Evolutionary conservation across 441 rosid genomes (phyloP).

Genomic region (Euphorbia celastroides): DNA sequence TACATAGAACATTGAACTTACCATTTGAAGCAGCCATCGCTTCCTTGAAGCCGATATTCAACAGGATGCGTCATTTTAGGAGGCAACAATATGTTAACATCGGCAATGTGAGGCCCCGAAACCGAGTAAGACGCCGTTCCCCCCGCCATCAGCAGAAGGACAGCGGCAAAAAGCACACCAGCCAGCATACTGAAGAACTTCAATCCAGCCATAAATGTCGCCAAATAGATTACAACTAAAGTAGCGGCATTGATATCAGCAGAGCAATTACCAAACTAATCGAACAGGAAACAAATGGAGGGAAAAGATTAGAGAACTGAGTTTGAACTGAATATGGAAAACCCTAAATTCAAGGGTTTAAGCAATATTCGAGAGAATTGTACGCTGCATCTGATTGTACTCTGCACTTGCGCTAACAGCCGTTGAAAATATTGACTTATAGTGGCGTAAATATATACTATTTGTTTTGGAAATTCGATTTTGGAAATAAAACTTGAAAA

Average conservation of each 20-base stretch:
- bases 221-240: background rate
- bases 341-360: constrained; percentile 33
- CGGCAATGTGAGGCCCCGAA: constrained; percentile 86
- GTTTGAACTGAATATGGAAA: constrained; percentile 15
- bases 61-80: constrained; percentile 88
- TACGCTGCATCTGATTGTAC: background rate
- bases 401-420: background rate
- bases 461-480: background rate
- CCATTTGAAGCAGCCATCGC: constrained; percentile 99
- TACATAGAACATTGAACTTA: constrained; percentile 15
- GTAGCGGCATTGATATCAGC: constrained; percentile 1
- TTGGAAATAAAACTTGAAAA: background rate
- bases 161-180: constrained; percentile 22
- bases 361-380: constrained; percentile 7
- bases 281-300: background rate
- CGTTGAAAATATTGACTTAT: background rate
- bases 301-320: background rate
- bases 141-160: constrained; percentile 27
- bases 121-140: constrained; percentile 33
- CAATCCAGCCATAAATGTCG: background rate
- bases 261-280: background rate
- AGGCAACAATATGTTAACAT: constrained; percentile 87
- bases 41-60: constrained; percentile 91
- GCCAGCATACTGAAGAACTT: constrained; percentile 24
- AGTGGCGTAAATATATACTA: too few species aligned